A percentile compares a stretch with the other conserved stretches of the same genome.
Conservation (phyloP, 2,329 filamentous ascomycete species). For the Davidsoniella neocaledoniae region DNA sequence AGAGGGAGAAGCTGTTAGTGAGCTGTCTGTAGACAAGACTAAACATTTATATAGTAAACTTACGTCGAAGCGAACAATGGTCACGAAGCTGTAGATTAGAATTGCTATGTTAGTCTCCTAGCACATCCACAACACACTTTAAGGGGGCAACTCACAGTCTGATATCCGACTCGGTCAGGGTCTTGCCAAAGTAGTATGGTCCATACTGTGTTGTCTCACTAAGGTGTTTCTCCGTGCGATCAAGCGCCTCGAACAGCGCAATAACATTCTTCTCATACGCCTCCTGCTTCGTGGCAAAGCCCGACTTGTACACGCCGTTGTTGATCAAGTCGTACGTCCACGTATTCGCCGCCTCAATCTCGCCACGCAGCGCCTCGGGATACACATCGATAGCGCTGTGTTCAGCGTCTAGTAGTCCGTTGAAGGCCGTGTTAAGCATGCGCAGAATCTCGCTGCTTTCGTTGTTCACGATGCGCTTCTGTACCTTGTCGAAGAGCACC, state of each 20-base stretch:
- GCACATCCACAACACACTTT: background rate
- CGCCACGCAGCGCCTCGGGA: slow-evolving; percentile 40
- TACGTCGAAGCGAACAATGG: slow-evolving; percentile 54
- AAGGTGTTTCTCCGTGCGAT: slow-evolving; percentile 59
- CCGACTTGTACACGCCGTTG: slow-evolving; percentile 58
- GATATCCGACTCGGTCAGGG: slow-evolving; percentile 69
- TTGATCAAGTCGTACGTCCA: slow-evolving; percentile 68
- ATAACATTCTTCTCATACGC: slow-evolving; percentile 64
- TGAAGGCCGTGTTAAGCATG: slow-evolving; percentile 68
- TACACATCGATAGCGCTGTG: slow-evolving; percentile 48
- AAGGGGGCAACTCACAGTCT: slow-evolving; percentile 36
- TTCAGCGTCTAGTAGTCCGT: slow-evolving; percentile 46
- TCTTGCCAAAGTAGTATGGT: slow-evolving; percentile 59
- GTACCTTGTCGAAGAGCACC: slow-evolving; percentile 65
- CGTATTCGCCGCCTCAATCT: slow-evolving; percentile 62
- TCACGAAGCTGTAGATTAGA: slow-evolving; percentile 35
- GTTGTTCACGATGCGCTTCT: slow-evolving; percentile 68
- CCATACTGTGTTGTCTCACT: slow-evolving; percentile 25
- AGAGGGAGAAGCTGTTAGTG: background rate
- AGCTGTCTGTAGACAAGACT: background rate
- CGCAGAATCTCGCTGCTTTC: slow-evolving; percentile 86
- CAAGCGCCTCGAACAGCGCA: slow-evolving; percentile 58
- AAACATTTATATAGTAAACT: slow-evolving; percentile 14
- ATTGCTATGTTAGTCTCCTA: slow-evolving; percentile 2
- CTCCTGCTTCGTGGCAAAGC: slow-evolving; percentile 69